A percentile compares a stretch with the other conserved stretches of the same genome.
These are phyloP conservation scores for Rheum nobile DNA, from an alignment of 148 eudicot genomes.

Conservation along the genomic window DNA sequence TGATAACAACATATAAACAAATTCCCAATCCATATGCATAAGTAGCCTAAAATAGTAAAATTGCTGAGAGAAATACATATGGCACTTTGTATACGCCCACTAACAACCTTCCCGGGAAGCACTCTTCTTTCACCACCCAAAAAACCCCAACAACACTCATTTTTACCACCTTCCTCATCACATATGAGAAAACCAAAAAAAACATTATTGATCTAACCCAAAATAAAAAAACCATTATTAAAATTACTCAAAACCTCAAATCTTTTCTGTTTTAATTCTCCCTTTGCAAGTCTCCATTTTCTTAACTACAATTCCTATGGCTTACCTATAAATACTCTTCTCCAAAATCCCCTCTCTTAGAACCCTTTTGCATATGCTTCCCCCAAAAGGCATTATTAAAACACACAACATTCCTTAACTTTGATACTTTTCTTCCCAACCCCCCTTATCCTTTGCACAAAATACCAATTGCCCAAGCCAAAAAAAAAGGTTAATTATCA, in stretches of 20 bases:
- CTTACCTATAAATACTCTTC: conserved; percentile 3
- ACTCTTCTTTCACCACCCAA: not conserved
- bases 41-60: not conserved
- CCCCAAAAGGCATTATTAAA: too few species aligned
- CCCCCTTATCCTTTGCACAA: too few species aligned
- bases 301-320: not conserved
- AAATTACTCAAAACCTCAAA: not conserved
- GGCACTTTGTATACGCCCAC: not conserved
- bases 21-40: not conserved
- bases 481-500: not conserved
- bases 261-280: not conserved
- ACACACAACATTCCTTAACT: too few species aligned
- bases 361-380: not conserved
- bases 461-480: too few species aligned
- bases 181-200: not conserved
- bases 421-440: not conserved
- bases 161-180: not conserved
- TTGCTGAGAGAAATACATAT: not conserved
- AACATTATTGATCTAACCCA: too few species aligned
- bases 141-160: not conserved
- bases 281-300: not conserved
- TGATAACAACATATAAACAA: not conserved
- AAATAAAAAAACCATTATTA: not conserved
- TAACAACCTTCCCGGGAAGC: conserved; percentile 1
- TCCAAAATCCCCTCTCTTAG: not conserved